Evolutionary conservation across 1,139 yeast genomes (phyloP), one percentile per base, ranked within the genome.

Genomic region (Meyerozyma sp.): DNA sequence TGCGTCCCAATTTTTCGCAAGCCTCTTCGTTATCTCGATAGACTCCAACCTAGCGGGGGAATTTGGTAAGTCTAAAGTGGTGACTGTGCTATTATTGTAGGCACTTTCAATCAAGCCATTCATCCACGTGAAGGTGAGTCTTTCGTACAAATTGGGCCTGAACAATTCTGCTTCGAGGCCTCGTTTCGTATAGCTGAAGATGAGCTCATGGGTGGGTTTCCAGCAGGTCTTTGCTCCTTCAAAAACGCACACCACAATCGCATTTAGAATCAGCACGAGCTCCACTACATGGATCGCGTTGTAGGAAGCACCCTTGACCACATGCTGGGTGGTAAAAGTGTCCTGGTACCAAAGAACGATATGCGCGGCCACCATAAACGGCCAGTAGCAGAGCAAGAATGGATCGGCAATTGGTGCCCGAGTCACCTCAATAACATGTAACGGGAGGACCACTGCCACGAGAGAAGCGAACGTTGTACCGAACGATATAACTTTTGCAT

Each of bases 111-210:
- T 73, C 46, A 82, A 55, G 1, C 64, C 66, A 52, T 81, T 81
- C 83, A 82, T 78, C 86, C 86, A 81, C 8, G 76, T 66, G 50
- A 79, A 81, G 0, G 85, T 78, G 26, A 79, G 53, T 38, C 63
- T 61, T 4, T 82, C 76, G 18, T 79, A 53, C n/a, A 79, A 51
- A 50, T 80, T 76, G 1, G 80, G 77, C 1, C 62, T 60, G n/a
- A 60, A 52, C 6, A 70, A 56, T 30, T 54, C 56, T 23, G 42
- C 30, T 7, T 28, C 45, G 14, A 38, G 44, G 2, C 49, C 50
- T 10, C 44, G 43, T 32, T 44, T 45, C 6, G 45, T 50, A 38
- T 51, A 61, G 13, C 57, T 51, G 11, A 51, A 42, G 3, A 47
- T 44, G 30, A 65, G 55, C 23, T 57, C 57, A 40, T 57, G 59